Evolutionary conservation across 1,284 basidiomycete genomes (phyloP).

Genomic region (Cutaneotrichosporon dermatis): DNA sequence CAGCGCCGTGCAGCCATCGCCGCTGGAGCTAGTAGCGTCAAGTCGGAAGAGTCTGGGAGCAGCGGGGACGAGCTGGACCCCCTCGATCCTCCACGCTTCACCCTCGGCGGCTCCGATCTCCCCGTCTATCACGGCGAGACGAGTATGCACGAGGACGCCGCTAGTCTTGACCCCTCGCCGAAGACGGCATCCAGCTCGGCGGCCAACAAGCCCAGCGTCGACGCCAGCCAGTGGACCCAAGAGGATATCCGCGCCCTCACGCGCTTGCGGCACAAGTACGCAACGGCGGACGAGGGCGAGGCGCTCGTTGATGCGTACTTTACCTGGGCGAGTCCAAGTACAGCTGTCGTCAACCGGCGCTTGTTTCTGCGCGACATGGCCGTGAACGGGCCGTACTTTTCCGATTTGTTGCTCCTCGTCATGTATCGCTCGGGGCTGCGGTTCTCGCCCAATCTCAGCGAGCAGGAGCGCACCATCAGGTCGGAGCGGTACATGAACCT

Average conservation of each 20-base stretch:
- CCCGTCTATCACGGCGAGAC: slow-evolving; percentile 21
- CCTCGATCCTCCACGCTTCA: slow-evolving; percentile 22
- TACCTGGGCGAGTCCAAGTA: slow-evolving; percentile 19
- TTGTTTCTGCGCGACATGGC: slow-evolving; percentile 28
- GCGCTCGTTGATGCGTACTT: slow-evolving; percentile 22
- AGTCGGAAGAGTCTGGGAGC: not conserved
- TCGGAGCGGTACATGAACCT: slow-evolving; percentile 20
- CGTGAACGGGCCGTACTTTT: slow-evolving; percentile 21
- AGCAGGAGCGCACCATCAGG: slow-evolving; percentile 17
- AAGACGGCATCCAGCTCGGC: not conserved
- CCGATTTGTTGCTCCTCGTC: slow-evolving; percentile 22
- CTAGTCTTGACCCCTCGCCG: slow-evolving; percentile 6
- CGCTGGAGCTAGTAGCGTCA: not conserved
- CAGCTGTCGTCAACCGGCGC: slow-evolving; percentile 15
- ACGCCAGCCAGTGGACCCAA: slow-evolving; percentile 14
- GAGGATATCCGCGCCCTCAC: slow-evolving; percentile 18
- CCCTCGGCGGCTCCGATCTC: slow-evolving; percentile 17
- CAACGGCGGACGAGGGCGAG: slow-evolving; percentile 23
- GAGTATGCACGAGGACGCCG: slow-evolving; percentile 16
- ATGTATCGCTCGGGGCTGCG: slow-evolving; percentile 22
- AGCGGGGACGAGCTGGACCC: not conserved
- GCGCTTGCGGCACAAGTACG: slow-evolving; percentile 21
- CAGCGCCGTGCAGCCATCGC: not conserved
- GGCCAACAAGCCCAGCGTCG: slow-evolving; percentile 3
- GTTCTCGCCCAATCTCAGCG: slow-evolving; percentile 19